Conservation (phyloP, 2,329 filamentous ascomycete species). For the Ceratocystis lukuohia region DNA sequence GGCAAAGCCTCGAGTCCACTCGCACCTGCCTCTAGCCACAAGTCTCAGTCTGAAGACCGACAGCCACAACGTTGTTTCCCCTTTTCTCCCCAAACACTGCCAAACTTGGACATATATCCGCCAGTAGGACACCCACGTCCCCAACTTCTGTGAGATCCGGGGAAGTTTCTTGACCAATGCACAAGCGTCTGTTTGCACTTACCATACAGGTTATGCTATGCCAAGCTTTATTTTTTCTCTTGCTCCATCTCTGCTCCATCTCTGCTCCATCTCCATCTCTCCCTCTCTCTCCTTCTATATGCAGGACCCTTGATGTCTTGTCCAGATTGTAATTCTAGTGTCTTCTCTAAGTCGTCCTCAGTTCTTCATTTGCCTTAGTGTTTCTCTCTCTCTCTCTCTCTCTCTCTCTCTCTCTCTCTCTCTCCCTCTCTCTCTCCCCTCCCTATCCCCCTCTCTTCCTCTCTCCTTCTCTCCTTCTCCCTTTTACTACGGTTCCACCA, state of each 20-base stretch:
- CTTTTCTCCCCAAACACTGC: not conserved
- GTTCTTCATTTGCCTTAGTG: not conserved
- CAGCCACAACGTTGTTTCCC: not conserved
- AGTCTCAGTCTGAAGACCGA: not conserved
- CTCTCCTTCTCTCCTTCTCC: not conserved
- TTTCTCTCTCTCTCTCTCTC: not conserved
- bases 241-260: not conserved
- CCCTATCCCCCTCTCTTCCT: not conserved
- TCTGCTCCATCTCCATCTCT: not conserved
- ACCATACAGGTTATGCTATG: not conserved
- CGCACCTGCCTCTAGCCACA: not conserved
- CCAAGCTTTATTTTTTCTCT: not conserved
- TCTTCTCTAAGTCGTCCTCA: not conserved
- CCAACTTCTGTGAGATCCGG: not conserved
- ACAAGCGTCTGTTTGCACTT: not conserved
- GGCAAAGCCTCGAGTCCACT: no score
- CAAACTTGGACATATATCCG: constrained; percentile 5
- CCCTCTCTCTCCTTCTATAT: not conserved
- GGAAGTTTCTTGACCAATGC: not conserved
- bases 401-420: not conserved
- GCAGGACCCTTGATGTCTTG: not conserved
- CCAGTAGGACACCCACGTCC: not conserved
- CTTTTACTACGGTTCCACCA: not conserved
- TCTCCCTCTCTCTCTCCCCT: no score
- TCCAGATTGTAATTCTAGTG: not conserved